Evolutionary conservation across 345 rosid species (phyloP).

Genomic region (Aquilaria yunnanensis): DNA sequence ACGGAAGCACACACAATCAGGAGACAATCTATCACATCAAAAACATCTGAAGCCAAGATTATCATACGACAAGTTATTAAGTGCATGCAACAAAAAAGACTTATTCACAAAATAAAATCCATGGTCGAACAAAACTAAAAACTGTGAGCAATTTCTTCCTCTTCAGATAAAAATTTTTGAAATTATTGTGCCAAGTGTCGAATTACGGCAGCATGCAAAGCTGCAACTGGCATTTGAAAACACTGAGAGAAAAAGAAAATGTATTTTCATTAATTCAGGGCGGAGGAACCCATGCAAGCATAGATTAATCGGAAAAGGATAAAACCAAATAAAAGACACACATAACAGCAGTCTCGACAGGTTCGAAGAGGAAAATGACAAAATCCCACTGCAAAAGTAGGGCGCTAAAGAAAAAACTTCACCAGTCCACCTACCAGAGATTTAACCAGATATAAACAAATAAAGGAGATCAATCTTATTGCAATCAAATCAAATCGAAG

Average conservation of each 20-base stretch:
- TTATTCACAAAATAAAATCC: not conserved
- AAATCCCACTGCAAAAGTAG: not conserved
- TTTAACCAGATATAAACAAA: not conserved
- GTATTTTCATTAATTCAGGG: slow-evolving; percentile 1
- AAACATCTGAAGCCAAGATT: not conserved
- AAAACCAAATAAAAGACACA: not conserved
- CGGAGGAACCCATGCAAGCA: not conserved
- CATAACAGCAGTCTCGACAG: too few species aligned
- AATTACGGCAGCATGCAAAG: slow-evolving; percentile 6
- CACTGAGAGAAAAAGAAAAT: not conserved
- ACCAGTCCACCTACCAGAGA: too few species aligned
- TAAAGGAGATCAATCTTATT: not conserved
- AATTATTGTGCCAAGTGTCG: not conserved
- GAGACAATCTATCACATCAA: not conserved
- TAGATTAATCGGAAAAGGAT: not conserved
- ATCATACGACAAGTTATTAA: not conserved
- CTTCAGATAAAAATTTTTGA: not conserved
- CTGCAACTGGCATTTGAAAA: not conserved
- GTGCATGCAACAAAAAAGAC: not conserved
- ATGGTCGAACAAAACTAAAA: not conserved
- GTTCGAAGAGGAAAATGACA: not conserved
- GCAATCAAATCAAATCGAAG: not conserved
- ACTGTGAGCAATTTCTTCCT: not conserved
- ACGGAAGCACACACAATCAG: not conserved
- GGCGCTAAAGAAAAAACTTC: not conserved